phyloP scores from a whole-genome alignment of 768 basidiomycete species.

The Pleurotus tuber-regium region DNA sequence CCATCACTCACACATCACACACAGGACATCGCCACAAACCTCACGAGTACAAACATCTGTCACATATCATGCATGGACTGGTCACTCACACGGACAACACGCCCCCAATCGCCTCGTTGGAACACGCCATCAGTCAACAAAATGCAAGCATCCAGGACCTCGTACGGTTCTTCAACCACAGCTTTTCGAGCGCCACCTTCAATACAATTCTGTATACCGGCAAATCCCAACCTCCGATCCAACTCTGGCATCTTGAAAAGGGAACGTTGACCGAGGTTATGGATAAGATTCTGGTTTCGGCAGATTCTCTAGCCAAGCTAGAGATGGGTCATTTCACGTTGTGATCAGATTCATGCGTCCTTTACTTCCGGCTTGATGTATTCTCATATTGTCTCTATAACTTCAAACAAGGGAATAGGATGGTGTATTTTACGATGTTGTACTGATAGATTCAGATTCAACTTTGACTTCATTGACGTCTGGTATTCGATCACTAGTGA shows the following conservation, averaged over 20 bases:
- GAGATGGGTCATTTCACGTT: background rate
- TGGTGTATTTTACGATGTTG: too few species aligned
- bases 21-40: background rate
- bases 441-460: too few species aligned
- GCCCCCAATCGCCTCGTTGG: background rate
- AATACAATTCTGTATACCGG: background rate
- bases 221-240: background rate
- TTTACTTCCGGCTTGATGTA: too few species aligned
- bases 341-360: too few species aligned
- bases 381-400: too few species aligned
- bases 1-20: too few species aligned
- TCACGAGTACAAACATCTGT: background rate
- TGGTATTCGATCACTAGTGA: background rate
- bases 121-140: background rate
- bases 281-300: conserved; percentile 1
- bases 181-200: background rate
- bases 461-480: background rate
- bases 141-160: background rate
- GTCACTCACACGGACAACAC: background rate
- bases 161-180: background rate
- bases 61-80: background rate
- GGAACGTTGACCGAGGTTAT: background rate
- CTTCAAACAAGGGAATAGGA: too few species aligned
- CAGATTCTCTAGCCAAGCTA: background rate
- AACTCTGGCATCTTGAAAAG: conserved; percentile 2